These are phyloP conservation scores for Fusarium caatingaense DNA, from an alignment of 2,329 filamentous ascomycete genomes.

Conservation along the genomic window DNA sequence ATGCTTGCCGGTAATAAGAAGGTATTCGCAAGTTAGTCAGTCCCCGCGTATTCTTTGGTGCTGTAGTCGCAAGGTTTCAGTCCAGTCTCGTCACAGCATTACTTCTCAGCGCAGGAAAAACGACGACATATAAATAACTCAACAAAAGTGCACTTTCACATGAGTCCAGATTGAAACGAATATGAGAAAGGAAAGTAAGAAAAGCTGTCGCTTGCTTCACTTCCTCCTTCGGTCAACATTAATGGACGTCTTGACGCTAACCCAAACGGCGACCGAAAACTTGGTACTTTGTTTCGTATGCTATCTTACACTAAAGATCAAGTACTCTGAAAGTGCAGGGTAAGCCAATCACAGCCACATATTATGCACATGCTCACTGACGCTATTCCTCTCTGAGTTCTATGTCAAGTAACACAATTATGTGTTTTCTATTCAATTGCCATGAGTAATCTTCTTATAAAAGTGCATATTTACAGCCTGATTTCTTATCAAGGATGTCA, in stretches of 20 bases:
- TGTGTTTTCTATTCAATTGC: not conserved
- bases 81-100: not conserved
- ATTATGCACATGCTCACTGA: slow-evolving; percentile 42
- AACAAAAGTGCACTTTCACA: slow-evolving; percentile 1
- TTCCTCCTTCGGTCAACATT: slow-evolving; percentile 46
- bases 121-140: slow-evolving; percentile 27
- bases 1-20: slow-evolving; percentile 9
- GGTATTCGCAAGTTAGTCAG: not conserved
- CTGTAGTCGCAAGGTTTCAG: slow-evolving; percentile 1
- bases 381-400: slow-evolving; percentile 33
- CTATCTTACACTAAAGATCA: not conserved
- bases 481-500: not conserved
- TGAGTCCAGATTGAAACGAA: not conserved
- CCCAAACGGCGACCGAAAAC: slow-evolving; percentile 43
- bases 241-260: slow-evolving; percentile 42
- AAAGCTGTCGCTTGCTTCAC: slow-evolving; percentile 28
- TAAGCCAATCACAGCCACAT: slow-evolving; percentile 36
- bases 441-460: not conserved
- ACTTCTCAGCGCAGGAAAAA: not conserved
- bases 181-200: slow-evolving; percentile 6
- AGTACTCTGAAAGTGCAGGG: slow-evolving; percentile 23
- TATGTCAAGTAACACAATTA: slow-evolving; percentile 27
- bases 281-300: slow-evolving; percentile 5
- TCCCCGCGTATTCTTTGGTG: not conserved
- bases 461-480: slow-evolving; percentile 3